Evolutionary conservation across 495 filamentous ascomycete species (phyloP), one percentile per base, ranked within the genome.

Genomic region (Lichina pygmaea): DNA sequence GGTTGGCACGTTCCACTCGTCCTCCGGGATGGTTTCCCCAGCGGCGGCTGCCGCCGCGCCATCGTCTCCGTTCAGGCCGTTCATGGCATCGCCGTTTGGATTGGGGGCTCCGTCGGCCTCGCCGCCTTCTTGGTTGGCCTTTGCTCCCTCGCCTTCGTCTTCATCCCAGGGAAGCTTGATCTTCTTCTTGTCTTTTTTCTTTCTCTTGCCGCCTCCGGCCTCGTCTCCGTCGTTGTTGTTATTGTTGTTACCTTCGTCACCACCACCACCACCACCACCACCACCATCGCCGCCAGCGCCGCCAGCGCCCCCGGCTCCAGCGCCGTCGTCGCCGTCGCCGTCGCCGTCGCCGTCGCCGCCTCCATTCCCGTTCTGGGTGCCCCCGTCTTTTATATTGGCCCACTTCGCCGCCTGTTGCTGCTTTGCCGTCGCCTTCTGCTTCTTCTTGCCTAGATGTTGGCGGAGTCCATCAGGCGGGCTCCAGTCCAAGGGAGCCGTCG

Each of bases 151-250:
- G 24, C 24, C 24, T 24, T 24, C 45, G 1, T 45, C 45, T 2
- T 47, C 45, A 5, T 48, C 40, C 13, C 45, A 17, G 11, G 12
- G 2, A 41, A 9, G 3, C 16, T 6, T 39, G n/a, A 44, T 46
- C 17, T 40, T 34, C 31, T 47, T 45, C 45, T 46, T 45, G n/a
- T 9, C 45, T 47, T 46, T 46, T 6, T 36, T 36, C 44, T 46
- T 39, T 33, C 44, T 41, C 17, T 43, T 43, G 42, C 42, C 16
- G 16, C 31, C 16, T 10, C 31, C 15, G 9, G 16, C 13, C 2
- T 45, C 11, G 44, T 6, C 44, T 31, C 16, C 33, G 5, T 9
- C 33, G 17, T 9, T 31, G 9, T 45, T 41, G 13, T 32, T 12
- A 3, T 45, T 17, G 12, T 45, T 41, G 16, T 45, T 41, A 17